phyloP scores from a whole-genome alignment of 306 rosid species.

The Myrica gale region DNA sequence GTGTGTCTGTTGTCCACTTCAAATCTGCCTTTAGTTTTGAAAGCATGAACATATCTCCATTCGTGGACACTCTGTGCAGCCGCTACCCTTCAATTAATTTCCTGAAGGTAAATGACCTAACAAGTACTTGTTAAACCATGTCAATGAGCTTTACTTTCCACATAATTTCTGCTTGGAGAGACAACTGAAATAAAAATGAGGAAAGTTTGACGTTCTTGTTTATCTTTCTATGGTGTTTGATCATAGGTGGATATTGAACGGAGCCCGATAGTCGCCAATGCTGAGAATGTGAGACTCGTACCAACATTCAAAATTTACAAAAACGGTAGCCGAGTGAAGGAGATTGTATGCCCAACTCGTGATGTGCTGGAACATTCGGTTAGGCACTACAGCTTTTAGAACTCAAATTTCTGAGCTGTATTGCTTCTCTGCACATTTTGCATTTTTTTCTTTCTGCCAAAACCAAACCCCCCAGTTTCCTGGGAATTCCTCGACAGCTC shows the following conservation, averaged over 20 bases:
- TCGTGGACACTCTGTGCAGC: slow-evolving; percentile 65
- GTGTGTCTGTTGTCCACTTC: slow-evolving; percentile 83
- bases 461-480: slow-evolving; percentile 23
- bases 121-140: background rate
- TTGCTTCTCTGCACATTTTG: slow-evolving; percentile 31
- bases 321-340: slow-evolving; percentile 77
- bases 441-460: slow-evolving; percentile 33
- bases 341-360: slow-evolving; percentile 77
- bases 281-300: slow-evolving; percentile 73
- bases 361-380: slow-evolving; percentile 89
- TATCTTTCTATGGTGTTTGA: slow-evolving; percentile 27
- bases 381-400: slow-evolving; percentile 83
- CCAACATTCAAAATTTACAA: slow-evolving; percentile 98
- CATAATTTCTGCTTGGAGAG: background rate
- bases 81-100: slow-evolving; percentile 86
- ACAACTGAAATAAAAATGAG: background rate
- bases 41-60: slow-evolving; percentile 78
- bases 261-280: slow-evolving; percentile 55
- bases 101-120: slow-evolving; percentile 57
- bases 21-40: slow-evolving; percentile 58
- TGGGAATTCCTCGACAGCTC: slow-evolving; percentile 38
- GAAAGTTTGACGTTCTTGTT: slow-evolving; percentile 11
- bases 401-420: slow-evolving; percentile 27
- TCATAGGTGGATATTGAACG: slow-evolving; percentile 72
- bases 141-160: background rate